Conservation (phyloP, 805 yeast species). For the Grigorovia jiainica region DNA sequence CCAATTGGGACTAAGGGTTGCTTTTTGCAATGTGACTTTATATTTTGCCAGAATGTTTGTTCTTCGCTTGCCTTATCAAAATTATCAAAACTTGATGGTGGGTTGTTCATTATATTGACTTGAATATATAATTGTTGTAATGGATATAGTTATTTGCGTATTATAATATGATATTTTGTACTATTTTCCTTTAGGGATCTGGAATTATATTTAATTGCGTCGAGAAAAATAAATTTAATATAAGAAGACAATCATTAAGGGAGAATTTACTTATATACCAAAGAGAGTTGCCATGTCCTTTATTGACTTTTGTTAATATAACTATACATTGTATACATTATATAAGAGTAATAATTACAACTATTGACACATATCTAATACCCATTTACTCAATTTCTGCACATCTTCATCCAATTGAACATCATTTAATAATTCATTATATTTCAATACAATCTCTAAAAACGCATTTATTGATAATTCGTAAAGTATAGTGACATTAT, state of each 20-base stretch:
- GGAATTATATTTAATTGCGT: no score
- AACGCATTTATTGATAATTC: constrained; percentile 58
- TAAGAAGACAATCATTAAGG: no score
- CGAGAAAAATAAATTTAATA: no score
- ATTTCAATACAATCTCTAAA: constrained; percentile 53
- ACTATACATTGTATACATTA: no score
- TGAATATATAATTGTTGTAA: background rate
- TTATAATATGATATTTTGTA: background rate
- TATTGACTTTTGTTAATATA: no score
- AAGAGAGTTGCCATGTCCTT: no score
- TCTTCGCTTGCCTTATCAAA: constrained; percentile 6
- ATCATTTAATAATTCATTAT: constrained; percentile 55
- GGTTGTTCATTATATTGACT: constrained; percentile 16
- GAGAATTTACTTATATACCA: no score
- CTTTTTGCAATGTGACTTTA: constrained; percentile 57
- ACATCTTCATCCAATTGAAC: constrained; percentile 54
- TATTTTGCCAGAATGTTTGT: constrained; percentile 27
- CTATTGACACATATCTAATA: constrained; percentile 40
- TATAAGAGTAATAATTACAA: no score
- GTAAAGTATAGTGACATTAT: constrained; percentile 46
- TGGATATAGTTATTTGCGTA: background rate
- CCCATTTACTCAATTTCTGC: constrained; percentile 62
- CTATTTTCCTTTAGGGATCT: no score
- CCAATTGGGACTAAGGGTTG: constrained; percentile 90
- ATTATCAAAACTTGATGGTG: constrained; percentile 22